Evolutionary conservation across 441 rosid genomes (phyloP).

Genomic region (Gossypium laxum): DNA sequence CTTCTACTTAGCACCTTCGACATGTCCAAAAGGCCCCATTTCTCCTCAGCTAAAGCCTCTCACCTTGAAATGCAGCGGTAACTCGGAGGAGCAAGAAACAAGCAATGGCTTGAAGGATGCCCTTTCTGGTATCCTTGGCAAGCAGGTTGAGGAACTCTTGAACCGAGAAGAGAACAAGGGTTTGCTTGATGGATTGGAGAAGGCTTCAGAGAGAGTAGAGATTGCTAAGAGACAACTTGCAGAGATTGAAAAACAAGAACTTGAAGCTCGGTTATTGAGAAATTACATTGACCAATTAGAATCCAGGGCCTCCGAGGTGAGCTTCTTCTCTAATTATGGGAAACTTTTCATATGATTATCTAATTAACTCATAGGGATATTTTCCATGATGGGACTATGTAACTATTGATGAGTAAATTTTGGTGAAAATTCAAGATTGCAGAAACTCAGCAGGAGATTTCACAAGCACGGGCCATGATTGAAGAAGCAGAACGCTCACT

Average conservation of each 20-base stretch:
- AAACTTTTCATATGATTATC: background rate
- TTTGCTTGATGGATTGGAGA: conserved; percentile 66
- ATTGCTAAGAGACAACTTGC: conserved; percentile 53
- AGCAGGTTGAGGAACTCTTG: conserved; percentile 57
- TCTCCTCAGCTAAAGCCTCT: conserved; percentile 17
- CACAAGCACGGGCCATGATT: conserved; percentile 62
- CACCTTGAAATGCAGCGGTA: conserved; percentile 31
- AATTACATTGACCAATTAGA: conserved; percentile 29
- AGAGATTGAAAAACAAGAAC: conserved; percentile 64
- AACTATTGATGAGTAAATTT: background rate
- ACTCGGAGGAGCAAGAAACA: conserved; percentile 22
- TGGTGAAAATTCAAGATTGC: conserved; percentile 41
- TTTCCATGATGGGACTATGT: background rate
- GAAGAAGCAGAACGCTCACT: conserved; percentile 65
- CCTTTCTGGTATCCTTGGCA: conserved; percentile 50
- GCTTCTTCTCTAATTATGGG: background rate
- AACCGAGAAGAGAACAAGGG: conserved; percentile 57
- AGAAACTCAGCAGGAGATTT: conserved; percentile 64
- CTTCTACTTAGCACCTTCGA: conserved; percentile 11
- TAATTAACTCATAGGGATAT: background rate
- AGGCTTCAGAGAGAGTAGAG: conserved; percentile 68
- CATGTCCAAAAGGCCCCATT: conserved; percentile 12
- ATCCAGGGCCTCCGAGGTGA: conserved; percentile 21
- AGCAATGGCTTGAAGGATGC: conserved; percentile 38
- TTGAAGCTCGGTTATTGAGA: conserved; percentile 43